Percentiles rank a stretch among this genome's conserved stretches.
Conservation (phyloP, 1,139 yeast species). For the Arxiozyma telluris region DNA sequence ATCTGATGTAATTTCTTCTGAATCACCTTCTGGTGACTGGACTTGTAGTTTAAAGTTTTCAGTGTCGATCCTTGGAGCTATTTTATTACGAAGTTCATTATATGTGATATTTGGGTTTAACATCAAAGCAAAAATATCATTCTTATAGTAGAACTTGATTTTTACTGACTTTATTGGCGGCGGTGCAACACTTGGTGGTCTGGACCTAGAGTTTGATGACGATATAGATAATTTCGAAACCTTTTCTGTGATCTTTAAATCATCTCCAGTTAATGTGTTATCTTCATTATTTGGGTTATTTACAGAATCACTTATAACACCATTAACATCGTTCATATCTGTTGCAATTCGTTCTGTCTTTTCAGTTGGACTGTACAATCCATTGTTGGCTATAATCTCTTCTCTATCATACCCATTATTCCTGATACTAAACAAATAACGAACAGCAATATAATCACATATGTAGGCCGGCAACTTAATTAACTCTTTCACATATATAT, state of each 20-base stretch:
- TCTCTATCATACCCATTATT: slow-evolving; percentile 36
- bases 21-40: slow-evolving; percentile 25
- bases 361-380: background rate
- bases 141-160: slow-evolving; percentile 78
- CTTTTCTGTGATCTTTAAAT: slow-evolving; percentile 22
- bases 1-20: slow-evolving; percentile 30
- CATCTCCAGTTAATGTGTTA: slow-evolving; percentile 27
- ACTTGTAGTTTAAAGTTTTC: slow-evolving; percentile 32
- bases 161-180: slow-evolving; percentile 35
- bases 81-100: slow-evolving; percentile 51
- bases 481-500: slow-evolving; percentile 69
- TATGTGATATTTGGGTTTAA: slow-evolving; percentile 56
- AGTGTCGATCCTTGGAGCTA: slow-evolving; percentile 51
- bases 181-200: slow-evolving; percentile 26
- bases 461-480: slow-evolving; percentile 71
- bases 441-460: slow-evolving; percentile 60
- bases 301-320: slow-evolving; percentile 2
- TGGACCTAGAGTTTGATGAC: slow-evolving; percentile 19
- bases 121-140: slow-evolving; percentile 82
- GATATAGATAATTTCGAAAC: slow-evolving; percentile 24
- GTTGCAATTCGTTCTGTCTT: slow-evolving; percentile 4
- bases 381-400: slow-evolving; percentile 16
- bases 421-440: slow-evolving; percentile 58
- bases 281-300: slow-evolving; percentile 18
- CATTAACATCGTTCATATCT: slow-evolving; percentile 25